A percentile compares a stretch with the other conserved stretches of the same genome.
These are phyloP conservation scores for Penicillium cinerascens DNA, from an alignment of 495 filamentous ascomycete species.

Conservation along the genomic window DNA sequence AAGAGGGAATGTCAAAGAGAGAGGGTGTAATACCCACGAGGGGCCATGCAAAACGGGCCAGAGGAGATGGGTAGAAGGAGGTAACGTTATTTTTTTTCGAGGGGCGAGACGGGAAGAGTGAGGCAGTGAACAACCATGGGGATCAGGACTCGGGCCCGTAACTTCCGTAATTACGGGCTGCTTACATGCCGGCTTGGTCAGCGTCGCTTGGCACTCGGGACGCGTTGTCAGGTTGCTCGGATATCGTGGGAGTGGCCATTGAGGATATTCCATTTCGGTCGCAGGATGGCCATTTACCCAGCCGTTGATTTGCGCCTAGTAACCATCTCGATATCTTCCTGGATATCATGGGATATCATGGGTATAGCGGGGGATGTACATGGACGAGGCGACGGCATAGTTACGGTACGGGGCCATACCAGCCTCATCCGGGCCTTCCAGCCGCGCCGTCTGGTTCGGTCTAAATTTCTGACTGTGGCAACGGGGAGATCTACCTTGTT, in stretches of 20 bases:
- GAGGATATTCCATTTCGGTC: too few relatives aligned
- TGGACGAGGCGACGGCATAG: neutral
- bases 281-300: too few relatives aligned
- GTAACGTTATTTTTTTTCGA: conserved; percentile 9
- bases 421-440: conserved; percentile 9
- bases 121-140: conserved; percentile 7
- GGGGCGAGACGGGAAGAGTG: conserved; percentile 12
- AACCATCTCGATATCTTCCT: too few relatives aligned
- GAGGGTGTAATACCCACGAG: conserved; percentile 19
- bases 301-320: too few relatives aligned
- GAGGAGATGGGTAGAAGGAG: conserved; percentile 7
- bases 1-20: conserved; percentile 5
- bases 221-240: neutral
- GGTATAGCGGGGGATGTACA: too few relatives aligned
- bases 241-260: neutral
- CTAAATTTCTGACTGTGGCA: conserved; percentile 29
- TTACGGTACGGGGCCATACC: neutral
- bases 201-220: conserved; percentile 1
- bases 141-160: conserved; percentile 6
- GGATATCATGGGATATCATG: too few relatives aligned
- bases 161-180: conserved; percentile 8
- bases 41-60: conserved; percentile 21
- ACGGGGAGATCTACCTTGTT: conserved; percentile 2
- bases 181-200: conserved; percentile 11
- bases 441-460: conserved; percentile 10